Evolutionary conservation across 2,329 filamentous ascomycete species (phyloP).

Genomic region (Dactylellina leptospora): DNA sequence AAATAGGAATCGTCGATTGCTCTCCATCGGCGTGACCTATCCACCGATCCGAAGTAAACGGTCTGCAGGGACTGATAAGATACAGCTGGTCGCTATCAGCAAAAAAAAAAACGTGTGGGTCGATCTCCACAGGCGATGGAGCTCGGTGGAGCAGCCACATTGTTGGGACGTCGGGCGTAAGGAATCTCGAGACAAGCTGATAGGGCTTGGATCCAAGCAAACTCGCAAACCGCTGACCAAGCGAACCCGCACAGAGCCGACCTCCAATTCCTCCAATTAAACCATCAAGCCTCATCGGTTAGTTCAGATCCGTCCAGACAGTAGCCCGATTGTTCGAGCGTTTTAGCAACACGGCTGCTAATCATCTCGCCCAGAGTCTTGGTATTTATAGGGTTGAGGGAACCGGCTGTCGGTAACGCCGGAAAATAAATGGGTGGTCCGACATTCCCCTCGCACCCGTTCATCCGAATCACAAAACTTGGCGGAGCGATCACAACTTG

Average conservation of each 20-base stretch:
- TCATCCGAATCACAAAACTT: conserved; percentile 47
- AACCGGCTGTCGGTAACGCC: conserved; percentile 19
- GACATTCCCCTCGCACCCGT: conserved; percentile 25
- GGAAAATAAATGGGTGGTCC: conserved; percentile 15
- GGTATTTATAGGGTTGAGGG: conserved; percentile 48
- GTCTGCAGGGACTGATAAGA: conserved; percentile 26
- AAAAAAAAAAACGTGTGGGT: neutral
- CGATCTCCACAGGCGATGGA: neutral
- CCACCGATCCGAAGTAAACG: conserved; percentile 22
- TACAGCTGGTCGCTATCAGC: conserved; percentile 12
- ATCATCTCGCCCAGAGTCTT: conserved; percentile 48
- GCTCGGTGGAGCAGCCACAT: neutral
- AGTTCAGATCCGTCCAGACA: conserved; percentile 10
- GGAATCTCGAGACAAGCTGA: neutral
- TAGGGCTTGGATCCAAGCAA: too few relatives aligned
- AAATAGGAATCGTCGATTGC: neutral
- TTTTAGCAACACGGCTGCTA: too few relatives aligned
- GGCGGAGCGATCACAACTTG: conserved; percentile 10
- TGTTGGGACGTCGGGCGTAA: neutral
- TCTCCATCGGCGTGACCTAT: conserved; percentile 13
- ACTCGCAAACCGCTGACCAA: conserved; percentile 36
- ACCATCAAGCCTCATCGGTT: conserved; percentile 4
- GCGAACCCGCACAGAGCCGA: conserved; percentile 19
- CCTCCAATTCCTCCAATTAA: conserved; percentile 21
- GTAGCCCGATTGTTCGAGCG: neutral